Base-by-base conservation (phyloP, 768 basidiomycete species). In the Amanita subjunquillea region DNA sequence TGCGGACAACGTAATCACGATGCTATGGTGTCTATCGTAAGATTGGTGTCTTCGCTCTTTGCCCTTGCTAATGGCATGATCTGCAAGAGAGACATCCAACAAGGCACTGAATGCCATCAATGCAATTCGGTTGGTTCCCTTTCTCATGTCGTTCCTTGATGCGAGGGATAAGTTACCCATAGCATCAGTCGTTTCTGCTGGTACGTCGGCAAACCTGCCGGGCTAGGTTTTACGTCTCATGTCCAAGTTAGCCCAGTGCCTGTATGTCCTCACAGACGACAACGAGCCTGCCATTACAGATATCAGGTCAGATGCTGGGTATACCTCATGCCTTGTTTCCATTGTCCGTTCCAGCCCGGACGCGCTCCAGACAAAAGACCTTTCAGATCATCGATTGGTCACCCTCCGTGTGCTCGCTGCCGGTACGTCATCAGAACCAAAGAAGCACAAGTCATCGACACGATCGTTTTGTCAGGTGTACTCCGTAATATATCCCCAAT, bases 11-110 rank as follows among this genome's bases (percentile, higher is more conserved):
- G 82, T 94, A 37, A 88, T 96, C 58, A 94, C 93, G 4, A 80
- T 87, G 13, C 66, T 97, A 23, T 96, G 94, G 94, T 94, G 92
- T 68, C 75, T 97, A 57, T 91, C 91, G 85, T 95, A 74, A 79
- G 90, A 82, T 50, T 42, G 2, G 15, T 9, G 43, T 41, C 32
- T 41, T 45, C 43, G 30, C 25, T 13, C 3, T 10, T 42, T 13
- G 47, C 5, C 0, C 10, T 48, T 10, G 37, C 25, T 29, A 12
- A 51, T 27, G 48, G 60, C 67, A 62, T 71, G 66, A 56, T 63
- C 63, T 58, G 58, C 60, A 68, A 80, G 91, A 65, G 91, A 94
- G 74, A 91, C 91, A 1, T 93, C 91, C 50, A 91, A 92, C 67
- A 95, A 95, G 71, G 91, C 91, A 4, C 72, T 94, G 54, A 81